Percentiles rank a stretch among this genome's conserved stretches.
Evolutionary conservation across 2,329 filamentous ascomycete species (phyloP).

Genomic region (Diaporthe capsici): DNA sequence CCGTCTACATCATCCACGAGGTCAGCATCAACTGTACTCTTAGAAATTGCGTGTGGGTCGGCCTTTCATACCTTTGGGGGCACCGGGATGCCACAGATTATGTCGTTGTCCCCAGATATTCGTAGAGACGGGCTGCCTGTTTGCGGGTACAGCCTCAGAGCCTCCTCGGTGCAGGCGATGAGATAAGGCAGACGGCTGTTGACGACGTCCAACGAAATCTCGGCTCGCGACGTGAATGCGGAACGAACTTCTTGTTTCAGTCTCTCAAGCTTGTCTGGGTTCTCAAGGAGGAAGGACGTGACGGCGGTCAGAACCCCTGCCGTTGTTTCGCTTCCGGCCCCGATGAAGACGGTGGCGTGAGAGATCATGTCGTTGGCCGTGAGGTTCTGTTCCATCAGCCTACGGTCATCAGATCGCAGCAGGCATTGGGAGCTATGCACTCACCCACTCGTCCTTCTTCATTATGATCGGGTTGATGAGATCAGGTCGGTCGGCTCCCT

Average conservation of each 20-base stretch:
- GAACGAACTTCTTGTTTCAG: slow-evolving; percentile 19
- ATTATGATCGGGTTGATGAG: slow-evolving; percentile 24
- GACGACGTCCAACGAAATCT: neutral
- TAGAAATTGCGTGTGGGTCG: no score
- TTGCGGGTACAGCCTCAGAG: slow-evolving; percentile 3
- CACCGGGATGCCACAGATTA: slow-evolving; percentile 14
- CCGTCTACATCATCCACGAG: neutral
- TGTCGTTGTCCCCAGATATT: neutral
- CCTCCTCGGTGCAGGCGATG: slow-evolving; percentile 11
- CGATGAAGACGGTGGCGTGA: slow-evolving; percentile 20
- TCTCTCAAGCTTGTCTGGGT: slow-evolving; percentile 1
- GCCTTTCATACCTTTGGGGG: neutral
- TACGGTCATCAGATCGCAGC: neutral
- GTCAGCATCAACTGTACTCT: no score
- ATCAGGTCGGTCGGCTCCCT: slow-evolving; percentile 1
- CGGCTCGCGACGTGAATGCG: neutral
- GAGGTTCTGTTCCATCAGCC: neutral
- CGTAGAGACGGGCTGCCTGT: neutral
- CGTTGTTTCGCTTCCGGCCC: slow-evolving; percentile 28
- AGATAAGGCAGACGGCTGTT: slow-evolving; percentile 6
- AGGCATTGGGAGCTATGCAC: neutral
- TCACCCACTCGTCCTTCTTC: slow-evolving; percentile 23
- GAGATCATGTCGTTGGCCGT: slow-evolving; percentile 12
- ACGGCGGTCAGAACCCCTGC: slow-evolving; percentile 19
- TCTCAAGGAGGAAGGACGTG: slow-evolving; percentile 12